phyloP scores from a whole-genome alignment of 768 basidiomycete species.

The Termitomyces sp. region DNA sequence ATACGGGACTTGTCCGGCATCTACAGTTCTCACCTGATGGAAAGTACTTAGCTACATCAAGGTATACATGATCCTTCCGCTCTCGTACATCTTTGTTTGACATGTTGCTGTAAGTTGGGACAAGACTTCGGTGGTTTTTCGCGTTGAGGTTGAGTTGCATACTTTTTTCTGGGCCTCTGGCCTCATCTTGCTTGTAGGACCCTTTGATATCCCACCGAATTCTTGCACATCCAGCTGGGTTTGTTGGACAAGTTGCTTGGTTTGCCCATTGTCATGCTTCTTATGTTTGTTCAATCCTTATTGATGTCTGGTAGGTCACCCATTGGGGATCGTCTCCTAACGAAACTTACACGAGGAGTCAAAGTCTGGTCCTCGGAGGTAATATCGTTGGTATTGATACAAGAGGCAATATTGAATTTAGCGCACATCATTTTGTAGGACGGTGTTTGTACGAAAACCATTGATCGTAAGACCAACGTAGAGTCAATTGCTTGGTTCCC shows the following conservation, averaged over 20 bases:
- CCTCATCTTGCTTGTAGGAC: constrained; percentile 29
- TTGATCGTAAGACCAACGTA: constrained; percentile 48
- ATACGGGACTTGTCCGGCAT: constrained; percentile 63
- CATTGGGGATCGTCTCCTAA: constrained; percentile 52
- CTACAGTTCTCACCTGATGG: constrained; percentile 77
- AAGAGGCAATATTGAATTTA: not conserved
- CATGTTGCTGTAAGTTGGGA: constrained; percentile 49
- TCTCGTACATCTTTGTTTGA: not conserved
- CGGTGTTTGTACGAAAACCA: constrained; percentile 62
- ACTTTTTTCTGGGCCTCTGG: not conserved
- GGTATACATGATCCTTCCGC: constrained; percentile 27
- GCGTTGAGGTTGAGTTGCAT: constrained; percentile 40
- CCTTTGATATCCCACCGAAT: constrained; percentile 55
- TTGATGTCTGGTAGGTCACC: constrained; percentile 45
- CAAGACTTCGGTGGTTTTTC: constrained; percentile 61
- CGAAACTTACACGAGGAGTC: constrained; percentile 56
- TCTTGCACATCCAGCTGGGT: constrained; percentile 64
- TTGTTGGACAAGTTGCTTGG: constrained; percentile 76
- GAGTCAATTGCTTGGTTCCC: constrained; percentile 70
- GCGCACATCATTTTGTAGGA: constrained; percentile 31
- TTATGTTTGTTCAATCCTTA: not conserved
- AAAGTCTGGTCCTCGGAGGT: constrained; percentile 73
- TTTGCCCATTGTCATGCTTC: not conserved
- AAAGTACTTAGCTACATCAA: constrained; percentile 66
- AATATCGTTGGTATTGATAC: constrained; percentile 7